phyloP scores from a whole-genome alignment of 345 rosid genomes.

The Rhodamnia argentea region DNA sequence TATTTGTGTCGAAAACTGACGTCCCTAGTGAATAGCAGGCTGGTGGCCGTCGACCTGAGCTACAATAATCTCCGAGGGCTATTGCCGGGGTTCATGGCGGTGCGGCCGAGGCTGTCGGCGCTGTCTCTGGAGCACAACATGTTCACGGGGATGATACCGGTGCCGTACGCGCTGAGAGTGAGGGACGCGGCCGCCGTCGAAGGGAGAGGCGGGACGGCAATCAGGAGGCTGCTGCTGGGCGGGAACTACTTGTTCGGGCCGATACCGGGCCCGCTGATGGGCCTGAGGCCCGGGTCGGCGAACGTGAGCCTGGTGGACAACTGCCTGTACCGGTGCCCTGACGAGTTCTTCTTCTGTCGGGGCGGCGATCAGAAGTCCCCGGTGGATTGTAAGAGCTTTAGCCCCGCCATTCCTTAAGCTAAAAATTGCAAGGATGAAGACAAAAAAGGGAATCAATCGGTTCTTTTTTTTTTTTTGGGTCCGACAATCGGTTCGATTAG shows the following conservation, averaged over 20 bases:
- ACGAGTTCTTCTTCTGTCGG: constrained; percentile 55
- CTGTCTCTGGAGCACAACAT: constrained; percentile 29
- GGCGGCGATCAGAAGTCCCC: constrained; percentile 59
- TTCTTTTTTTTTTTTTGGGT: too few species aligned
- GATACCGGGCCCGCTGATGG: constrained; percentile 47
- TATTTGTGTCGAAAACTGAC: background rate
- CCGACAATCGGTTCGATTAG: too few species aligned
- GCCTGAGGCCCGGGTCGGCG: constrained; percentile 37
- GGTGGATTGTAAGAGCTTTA: constrained; percentile 48
- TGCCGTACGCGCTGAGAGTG: constrained; percentile 21
- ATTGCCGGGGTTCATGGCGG: constrained; percentile 16
- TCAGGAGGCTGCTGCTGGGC: constrained; percentile 56
- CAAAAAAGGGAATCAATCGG: background rate
- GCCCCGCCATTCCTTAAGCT: constrained; percentile 20
- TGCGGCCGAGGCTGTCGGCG: constrained; percentile 28
- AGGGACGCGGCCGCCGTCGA: constrained; percentile 5
- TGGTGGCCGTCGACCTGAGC: constrained; percentile 32
- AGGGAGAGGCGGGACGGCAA: constrained; percentile 33
- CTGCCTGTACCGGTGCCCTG: constrained; percentile 63
- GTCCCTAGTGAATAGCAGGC: constrained; percentile 9
- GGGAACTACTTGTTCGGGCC: constrained; percentile 74
- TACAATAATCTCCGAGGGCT: constrained; percentile 19
- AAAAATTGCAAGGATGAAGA: background rate
- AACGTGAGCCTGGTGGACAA: constrained; percentile 53
- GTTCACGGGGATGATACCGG: constrained; percentile 31